Evolutionary conservation across 2,329 filamentous ascomycete species (phyloP).

Genomic region (Verticillium nubilum): DNA sequence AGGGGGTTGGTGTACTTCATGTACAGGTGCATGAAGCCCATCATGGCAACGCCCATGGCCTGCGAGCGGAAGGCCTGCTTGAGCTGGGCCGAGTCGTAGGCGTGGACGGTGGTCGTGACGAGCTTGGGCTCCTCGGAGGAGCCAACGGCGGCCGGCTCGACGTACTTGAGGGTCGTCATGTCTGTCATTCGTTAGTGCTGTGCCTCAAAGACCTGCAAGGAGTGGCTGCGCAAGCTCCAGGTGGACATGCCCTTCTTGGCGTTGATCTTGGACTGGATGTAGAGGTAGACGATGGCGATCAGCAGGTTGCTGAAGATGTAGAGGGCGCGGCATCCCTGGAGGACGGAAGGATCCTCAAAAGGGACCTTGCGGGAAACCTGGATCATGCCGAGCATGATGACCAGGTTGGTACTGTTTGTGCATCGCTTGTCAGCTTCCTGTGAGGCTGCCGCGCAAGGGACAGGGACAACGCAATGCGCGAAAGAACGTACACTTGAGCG

Average conservation of each 20-base stretch:
- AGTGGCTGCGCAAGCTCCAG: not conserved
- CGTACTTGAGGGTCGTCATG: conserved; percentile 96
- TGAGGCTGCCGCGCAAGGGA: not conserved
- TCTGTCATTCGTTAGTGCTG: conserved; percentile 48
- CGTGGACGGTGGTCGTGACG: conserved; percentile 91
- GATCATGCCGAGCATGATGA: conserved; percentile 97
- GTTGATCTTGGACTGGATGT: conserved; percentile 80
- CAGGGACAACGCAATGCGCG: not conserved
- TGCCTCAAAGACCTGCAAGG: not conserved
- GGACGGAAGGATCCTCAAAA: conserved; percentile 72
- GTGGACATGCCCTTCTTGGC: conserved; percentile 82
- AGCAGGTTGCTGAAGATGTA: conserved; percentile 66
- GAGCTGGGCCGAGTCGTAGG: conserved; percentile 87
- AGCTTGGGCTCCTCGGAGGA: conserved; percentile 92
- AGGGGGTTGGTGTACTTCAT: conserved; percentile 99
- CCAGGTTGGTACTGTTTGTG: conserved; percentile 70
- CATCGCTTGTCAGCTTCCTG: conserved; percentile 16
- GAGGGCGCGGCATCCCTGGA: conserved; percentile 49
- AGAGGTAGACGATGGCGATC: conserved; percentile 80
- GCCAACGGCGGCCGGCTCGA: conserved; percentile 91
- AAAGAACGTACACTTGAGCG: conserved; percentile 19
- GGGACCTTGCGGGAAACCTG: conserved; percentile 94
- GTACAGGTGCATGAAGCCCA: conserved; percentile 98
- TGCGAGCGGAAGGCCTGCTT: conserved; percentile 82
- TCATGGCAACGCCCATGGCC: conserved; percentile 96